Percentiles rank a stretch among this genome's conserved stretches.
phyloP scores from a whole-genome alignment of 805 yeast species.

The Monosporozyma solicola region DNA sequence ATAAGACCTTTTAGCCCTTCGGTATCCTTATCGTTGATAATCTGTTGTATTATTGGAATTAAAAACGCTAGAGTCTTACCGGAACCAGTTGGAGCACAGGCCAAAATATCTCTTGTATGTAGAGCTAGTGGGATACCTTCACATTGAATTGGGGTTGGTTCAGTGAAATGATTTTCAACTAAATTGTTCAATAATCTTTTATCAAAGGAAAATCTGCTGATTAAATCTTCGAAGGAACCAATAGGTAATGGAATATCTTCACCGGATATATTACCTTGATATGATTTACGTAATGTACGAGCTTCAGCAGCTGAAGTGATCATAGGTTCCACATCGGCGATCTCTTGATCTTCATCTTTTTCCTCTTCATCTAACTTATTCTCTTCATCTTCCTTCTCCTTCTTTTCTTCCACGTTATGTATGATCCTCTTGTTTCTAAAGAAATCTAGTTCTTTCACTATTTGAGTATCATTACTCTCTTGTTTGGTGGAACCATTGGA shows the following conservation, averaged over 20 bases:
- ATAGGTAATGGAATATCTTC: slow-evolving; percentile 85
- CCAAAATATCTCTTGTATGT: slow-evolving; percentile 65
- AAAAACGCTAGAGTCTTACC: slow-evolving; percentile 92
- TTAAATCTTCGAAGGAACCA: slow-evolving; percentile 78
- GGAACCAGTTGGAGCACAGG: slow-evolving; percentile 97
- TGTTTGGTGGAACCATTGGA: slow-evolving; percentile 24
- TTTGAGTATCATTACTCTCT: slow-evolving; percentile 35
- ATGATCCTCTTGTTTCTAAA: slow-evolving; percentile 50
- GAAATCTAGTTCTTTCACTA: slow-evolving; percentile 74
- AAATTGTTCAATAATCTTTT: slow-evolving; percentile 47
- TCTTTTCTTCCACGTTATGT: slow-evolving; percentile 18
- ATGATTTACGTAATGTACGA: slow-evolving; percentile 43
- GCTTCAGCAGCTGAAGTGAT: slow-evolving; percentile 56
- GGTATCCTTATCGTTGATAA: slow-evolving; percentile 24
- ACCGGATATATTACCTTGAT: slow-evolving; percentile 68
- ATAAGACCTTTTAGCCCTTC: slow-evolving; percentile 63
- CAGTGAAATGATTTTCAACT: slow-evolving; percentile 59
- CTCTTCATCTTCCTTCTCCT: slow-evolving; percentile 7
- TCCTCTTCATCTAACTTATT: slow-evolving; percentile 20
- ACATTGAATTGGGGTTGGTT: slow-evolving; percentile 89
- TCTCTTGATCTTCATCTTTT: slow-evolving; percentile 25
- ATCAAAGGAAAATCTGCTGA: slow-evolving; percentile 57
- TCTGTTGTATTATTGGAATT: slow-evolving; percentile 56
- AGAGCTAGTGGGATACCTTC: slow-evolving; percentile 77
- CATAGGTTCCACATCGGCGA: slow-evolving; percentile 30